A percentile compares a stretch with the other conserved stretches of the same genome.
Conservation (phyloP, 2,329 filamentous ascomycete genomes). For the Aureobasidium sp. region DNA sequence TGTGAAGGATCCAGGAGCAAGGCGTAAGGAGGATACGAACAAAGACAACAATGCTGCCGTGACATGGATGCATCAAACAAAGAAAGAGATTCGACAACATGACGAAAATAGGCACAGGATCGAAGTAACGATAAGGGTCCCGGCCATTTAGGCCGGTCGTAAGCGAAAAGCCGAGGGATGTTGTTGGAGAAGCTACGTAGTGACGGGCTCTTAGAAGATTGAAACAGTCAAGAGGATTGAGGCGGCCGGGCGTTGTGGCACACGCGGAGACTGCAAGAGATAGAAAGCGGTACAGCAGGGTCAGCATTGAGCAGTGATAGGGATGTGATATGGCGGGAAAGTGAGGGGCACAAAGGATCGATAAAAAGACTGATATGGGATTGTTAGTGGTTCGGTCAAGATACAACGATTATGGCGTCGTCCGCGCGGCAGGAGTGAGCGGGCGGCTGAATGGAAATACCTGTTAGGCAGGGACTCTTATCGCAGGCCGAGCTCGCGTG, state of each 20-base stretch:
- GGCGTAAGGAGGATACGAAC: neutral
- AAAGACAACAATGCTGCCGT: neutral
- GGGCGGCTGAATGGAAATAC: slow-evolving; percentile 7
- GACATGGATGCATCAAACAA: neutral
- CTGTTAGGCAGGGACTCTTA: slow-evolving; percentile 12
- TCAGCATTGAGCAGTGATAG: neutral
- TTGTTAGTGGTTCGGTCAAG: slow-evolving; percentile 3
- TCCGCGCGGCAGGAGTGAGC: slow-evolving; percentile 3
- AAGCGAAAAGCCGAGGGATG: slow-evolving; percentile 9
- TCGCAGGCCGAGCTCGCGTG: slow-evolving; percentile 12
- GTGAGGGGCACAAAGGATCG: neutral
- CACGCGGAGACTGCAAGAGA: neutral
- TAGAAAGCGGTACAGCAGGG: neutral
- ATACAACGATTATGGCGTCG: neutral
- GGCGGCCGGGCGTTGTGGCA: neutral
- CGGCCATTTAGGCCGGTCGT: slow-evolving; percentile 7
- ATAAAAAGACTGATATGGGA: slow-evolving; percentile 2
- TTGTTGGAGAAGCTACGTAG: neutral
- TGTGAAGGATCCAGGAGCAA: neutral
- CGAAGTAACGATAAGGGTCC: slow-evolving; percentile 4
- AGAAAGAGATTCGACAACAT: neutral
- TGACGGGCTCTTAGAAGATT: slow-evolving; percentile 7
- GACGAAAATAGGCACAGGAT: slow-evolving; percentile 5
- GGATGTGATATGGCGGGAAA: neutral
- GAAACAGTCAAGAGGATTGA: neutral